Percentiles rank a stretch among this genome's conserved stretches.
phyloP scores from a whole-genome alignment of 352 stramenopile genomes.

The Peronospora farinosa region DNA sequence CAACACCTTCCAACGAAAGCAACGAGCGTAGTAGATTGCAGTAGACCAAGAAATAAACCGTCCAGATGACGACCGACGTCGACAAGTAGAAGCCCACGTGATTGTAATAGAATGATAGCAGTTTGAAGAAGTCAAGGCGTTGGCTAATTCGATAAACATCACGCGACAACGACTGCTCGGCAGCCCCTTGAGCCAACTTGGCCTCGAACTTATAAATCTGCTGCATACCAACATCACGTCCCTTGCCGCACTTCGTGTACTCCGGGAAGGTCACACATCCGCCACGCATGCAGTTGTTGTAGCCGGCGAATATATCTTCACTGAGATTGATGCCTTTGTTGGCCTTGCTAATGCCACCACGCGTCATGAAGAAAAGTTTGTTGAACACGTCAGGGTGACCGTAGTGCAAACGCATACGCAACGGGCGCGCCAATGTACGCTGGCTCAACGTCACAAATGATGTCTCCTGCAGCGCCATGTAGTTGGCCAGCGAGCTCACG shows the following conservation, averaged over 20 bases:
- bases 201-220: conserved; percentile 99
- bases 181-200: conserved; percentile 95
- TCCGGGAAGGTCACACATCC: conserved; percentile 96
- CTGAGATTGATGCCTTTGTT: conserved; percentile 99
- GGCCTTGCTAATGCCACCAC: conserved; percentile 97
- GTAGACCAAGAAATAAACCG: conserved; percentile 96
- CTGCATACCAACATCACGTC: conserved; percentile 98
- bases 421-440: conserved; percentile 91
- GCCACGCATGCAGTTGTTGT: conserved; percentile 97
- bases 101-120: conserved; percentile 99
- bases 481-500: conserved; percentile 97
- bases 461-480: conserved; percentile 98
- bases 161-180: conserved; percentile 96
- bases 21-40: conserved; percentile 92
- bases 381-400: conserved; percentile 99
- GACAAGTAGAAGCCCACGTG: conserved; percentile 98
- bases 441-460: conserved; percentile 98
- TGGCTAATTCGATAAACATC: conserved; percentile 97
- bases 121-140: conserved; percentile 96
- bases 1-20: conserved; percentile 89
- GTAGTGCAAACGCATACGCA: conserved; percentile 97
- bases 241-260: conserved; percentile 98
- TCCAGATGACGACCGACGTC: conserved; percentile 96
- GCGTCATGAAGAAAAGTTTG: conserved; percentile 99
- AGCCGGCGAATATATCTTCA: conserved; percentile 99